Percentiles rank a stretch among this genome's conserved stretches.
Evolutionary conservation across 768 basidiomycete species (phyloP).

Genomic region (Mrakia blollopis): DNA sequence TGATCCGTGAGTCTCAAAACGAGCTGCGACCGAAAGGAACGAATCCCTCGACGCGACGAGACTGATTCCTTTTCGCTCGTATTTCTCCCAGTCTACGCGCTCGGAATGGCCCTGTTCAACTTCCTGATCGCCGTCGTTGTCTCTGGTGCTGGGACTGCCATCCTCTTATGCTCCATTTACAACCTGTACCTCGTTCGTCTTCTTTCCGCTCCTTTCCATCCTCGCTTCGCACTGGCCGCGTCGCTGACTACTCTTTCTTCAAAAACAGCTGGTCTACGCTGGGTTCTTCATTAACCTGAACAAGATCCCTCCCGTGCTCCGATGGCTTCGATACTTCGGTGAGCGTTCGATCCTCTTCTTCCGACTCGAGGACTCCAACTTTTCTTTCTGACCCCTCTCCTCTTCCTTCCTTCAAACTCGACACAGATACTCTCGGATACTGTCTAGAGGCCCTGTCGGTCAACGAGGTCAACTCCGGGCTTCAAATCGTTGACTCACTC

Average conservation of each 20-base stretch:
- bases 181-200: constrained; percentile 48
- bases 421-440: constrained; percentile 39
- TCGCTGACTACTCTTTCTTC: constrained; percentile 16
- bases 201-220: not conserved
- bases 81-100: constrained; percentile 26
- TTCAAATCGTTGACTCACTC: constrained; percentile 58
- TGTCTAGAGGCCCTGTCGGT: constrained; percentile 66
- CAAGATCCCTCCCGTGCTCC: constrained; percentile 79
- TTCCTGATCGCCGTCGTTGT: constrained; percentile 82
- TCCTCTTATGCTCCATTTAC: constrained; percentile 65
- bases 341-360: not conserved
- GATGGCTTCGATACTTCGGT: constrained; percentile 83
- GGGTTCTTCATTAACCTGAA: constrained; percentile 88
- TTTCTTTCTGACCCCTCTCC: not conserved
- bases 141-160: constrained; percentile 81
- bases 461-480: constrained; percentile 84
- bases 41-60: constrained; percentile 65
- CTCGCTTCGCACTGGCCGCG: not conserved
- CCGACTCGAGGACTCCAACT: not conserved
- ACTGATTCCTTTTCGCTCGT: not conserved
- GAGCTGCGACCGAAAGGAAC: constrained; percentile 55
- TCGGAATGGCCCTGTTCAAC: constrained; percentile 50
- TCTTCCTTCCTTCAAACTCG: not conserved
- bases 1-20: constrained; percentile 64
- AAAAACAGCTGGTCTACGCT: constrained; percentile 57